Evolutionary conservation across 305 asterid species (phyloP).

Genomic region (Fraxinus sp.): DNA sequence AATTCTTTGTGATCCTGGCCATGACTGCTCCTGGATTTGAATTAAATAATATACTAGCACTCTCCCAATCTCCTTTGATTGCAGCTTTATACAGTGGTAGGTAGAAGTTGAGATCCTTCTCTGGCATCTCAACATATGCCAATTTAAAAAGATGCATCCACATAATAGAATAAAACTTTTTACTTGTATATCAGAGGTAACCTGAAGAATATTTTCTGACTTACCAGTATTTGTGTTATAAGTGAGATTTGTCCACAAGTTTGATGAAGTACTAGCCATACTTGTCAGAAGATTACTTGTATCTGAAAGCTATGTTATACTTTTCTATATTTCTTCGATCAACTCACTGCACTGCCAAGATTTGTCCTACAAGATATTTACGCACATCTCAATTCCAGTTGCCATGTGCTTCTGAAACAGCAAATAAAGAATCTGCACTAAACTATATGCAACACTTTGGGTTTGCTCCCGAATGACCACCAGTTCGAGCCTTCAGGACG

Average conservation of each 20-base stretch:
- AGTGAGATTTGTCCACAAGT: background rate
- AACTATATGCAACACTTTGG: background rate
- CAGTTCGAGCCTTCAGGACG: no score
- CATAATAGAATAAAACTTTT: background rate
- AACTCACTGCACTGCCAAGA: background rate
- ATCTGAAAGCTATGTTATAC: background rate
- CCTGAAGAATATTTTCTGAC: background rate
- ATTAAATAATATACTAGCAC: constrained; percentile 25
- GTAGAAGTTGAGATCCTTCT: constrained; percentile 31
- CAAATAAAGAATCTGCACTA: background rate
- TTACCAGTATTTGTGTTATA: constrained; percentile 1
- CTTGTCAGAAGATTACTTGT: background rate
- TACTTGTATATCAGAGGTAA: background rate
- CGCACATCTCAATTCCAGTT: background rate
- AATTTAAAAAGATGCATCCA: background rate
- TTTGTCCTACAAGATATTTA: background rate
- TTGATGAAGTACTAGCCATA: constrained; percentile 1
- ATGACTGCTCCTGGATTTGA: constrained; percentile 29
- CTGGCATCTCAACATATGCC: constrained; percentile 8
- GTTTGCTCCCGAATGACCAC: no score
- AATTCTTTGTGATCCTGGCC: constrained; percentile 29
- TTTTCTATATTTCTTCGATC: background rate
- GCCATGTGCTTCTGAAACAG: background rate
- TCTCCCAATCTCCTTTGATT: constrained; percentile 35
- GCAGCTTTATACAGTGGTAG: constrained; percentile 39